Base-by-base conservation (phyloP, 1,284 basidiomycete species). In the Leccinum solheimii region DNA sequence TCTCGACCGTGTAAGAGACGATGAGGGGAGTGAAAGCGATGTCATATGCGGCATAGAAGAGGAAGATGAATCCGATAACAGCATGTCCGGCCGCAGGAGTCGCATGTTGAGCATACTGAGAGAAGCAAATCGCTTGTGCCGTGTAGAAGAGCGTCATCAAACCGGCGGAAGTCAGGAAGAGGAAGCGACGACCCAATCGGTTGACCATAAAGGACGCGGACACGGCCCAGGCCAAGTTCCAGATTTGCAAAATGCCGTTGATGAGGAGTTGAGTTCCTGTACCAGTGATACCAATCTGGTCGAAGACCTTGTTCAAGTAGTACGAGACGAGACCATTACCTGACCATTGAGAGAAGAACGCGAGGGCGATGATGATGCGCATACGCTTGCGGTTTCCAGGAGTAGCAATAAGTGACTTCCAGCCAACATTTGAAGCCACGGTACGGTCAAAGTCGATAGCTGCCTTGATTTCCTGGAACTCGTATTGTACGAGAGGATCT, bases 381-480 rank as follows among this genome's bases (percentile, higher is more conserved):
- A 90, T 79, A 56, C 90, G 87, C 72, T 79, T 85, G 59, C 84
- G 78, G 78, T 91, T 91, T 54, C 88, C 90, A 13, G 79, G 73
- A 40, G 81, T 87, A 27, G 75, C 67, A 68, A 88, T 69, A 63
- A 90, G 81, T 1, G 84, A 78, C 67, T 79, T 82, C 84, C 85
- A 90, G 56, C 86, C 86, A 30, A 86, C 75, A 61, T 83, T 85
- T 58, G 78, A 71, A n/a, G 81, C 78, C 51, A 84, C 82, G 63
- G 62, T 78, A 56, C 81, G 80, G 68, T 91, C 88, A 62, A 87
- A 80, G 6, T 84, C 81, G 58, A 91, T 81, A 27, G 88, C 86
- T n/a, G 86, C 80, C 76, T 85, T 88, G 78, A 93, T 93, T 77
- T 92, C 90, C 65, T 87, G 80, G 67, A 84, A 88, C 72, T 93